Base-by-base conservation (phyloP, 345 rosid species). In the Sonneratia alba region DNA sequence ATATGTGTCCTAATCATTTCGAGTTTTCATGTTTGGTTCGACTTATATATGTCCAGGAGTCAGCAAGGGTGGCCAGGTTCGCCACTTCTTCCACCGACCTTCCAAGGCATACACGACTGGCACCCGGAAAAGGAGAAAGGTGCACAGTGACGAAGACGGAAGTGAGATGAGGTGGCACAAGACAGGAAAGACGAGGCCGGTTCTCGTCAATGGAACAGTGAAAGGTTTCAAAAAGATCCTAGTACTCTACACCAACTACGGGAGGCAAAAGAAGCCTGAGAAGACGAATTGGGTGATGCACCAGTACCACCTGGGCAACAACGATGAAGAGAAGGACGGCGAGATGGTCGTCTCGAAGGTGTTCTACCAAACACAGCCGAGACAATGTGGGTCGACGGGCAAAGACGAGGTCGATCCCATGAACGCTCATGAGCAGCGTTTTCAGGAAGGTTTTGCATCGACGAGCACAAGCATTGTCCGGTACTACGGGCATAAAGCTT, bases 201-300 rank as follows among this genome's bases (percentile, higher is more conserved):
- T 92, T 74, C 70, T 63, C 67, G 72, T 21, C 47, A 78, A 55
- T 69, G 96, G 92, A 36, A 55, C 59, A 2, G 77, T 83, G 42
- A 87, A 80, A 37, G 97, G 97, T 8, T 92, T 85, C 81, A 92
- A 92, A 79, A 92, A 92, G 74, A 92, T 92, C 48, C 72, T 92
- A 64, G 97, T 92, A 8, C 96, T 92, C 61, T 92, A 92, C 86
- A 88, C 96, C 42, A 92, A 92, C 81, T 92, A 90, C 68, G 96
- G 97, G 9, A 84, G 97, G 74, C 97, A 92, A 68, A 86, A 81
- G 76, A 92, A 92, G 66, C 96, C 97, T 0, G 97, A 90, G 81
- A 92, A 92, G 71, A 92, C 97, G 56, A 92, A 83, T 72, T 92
- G 97, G 97, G 97, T 92, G 40, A 92, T 92, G 96, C 97, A 92